These are phyloP conservation scores for Yarrowia hollandica DNA, from an alignment of 805 yeast species.

Conservation along the genomic window DNA sequence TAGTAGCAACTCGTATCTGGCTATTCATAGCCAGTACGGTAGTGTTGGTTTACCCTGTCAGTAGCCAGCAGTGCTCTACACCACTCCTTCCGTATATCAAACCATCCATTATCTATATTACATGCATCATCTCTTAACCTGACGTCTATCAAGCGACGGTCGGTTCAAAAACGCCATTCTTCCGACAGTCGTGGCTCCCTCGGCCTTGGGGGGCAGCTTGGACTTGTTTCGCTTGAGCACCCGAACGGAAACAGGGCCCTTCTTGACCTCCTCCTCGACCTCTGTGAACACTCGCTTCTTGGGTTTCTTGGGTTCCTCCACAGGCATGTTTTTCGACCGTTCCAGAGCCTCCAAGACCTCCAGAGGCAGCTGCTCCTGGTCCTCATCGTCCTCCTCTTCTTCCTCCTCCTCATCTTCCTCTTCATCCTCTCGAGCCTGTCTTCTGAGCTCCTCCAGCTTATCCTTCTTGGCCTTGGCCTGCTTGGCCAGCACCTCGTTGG, in stretches of 20 bases:
- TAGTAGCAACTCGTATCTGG: too few species aligned
- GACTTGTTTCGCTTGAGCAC: slow-evolving; percentile 34
- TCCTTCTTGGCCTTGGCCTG: slow-evolving; percentile 33
- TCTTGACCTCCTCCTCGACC: slow-evolving; percentile 31
- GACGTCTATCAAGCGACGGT: neutral
- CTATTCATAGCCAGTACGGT: too few species aligned
- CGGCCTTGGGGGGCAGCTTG: slow-evolving; percentile 38
- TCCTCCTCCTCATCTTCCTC: slow-evolving; percentile 33
- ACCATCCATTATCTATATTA: neutral
- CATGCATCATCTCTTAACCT: slow-evolving; percentile 29
- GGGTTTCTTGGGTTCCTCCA: slow-evolving; percentile 33
- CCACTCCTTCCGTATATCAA: neutral
- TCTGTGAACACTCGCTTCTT: slow-evolving; percentile 16
- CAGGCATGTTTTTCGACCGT: slow-evolving; percentile 8
- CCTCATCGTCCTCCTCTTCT: slow-evolving; percentile 30
- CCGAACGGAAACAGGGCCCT: slow-evolving; percentile 38
- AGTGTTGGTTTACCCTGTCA: too few species aligned
- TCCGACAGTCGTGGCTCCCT: slow-evolving; percentile 31
- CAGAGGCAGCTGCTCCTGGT: slow-evolving; percentile 30
- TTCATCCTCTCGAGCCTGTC: slow-evolving; percentile 33
- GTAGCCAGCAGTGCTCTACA: too few species aligned
- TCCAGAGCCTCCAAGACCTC: slow-evolving; percentile 30
- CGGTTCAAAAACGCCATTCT: slow-evolving; percentile 38
- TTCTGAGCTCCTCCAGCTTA: slow-evolving; percentile 30
- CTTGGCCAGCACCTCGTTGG: slow-evolving; percentile 35